Evolutionary conservation across 192 early-diverging fungal species (phyloP), one percentile per base, ranked within the genome.

Genomic region (Backusella macrospora): DNA sequence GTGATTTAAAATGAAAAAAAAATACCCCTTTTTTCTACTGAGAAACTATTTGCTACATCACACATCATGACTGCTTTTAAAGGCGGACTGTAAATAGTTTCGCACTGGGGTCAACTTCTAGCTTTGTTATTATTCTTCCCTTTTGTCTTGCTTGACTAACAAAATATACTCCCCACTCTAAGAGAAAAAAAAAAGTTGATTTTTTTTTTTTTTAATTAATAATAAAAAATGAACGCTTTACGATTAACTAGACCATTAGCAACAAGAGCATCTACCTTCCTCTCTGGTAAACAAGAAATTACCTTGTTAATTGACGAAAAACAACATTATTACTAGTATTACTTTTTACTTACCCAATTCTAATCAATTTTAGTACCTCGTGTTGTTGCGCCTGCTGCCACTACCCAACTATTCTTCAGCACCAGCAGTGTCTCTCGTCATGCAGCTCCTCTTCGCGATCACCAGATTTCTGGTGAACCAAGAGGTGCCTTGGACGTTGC

Each of bases 401-500:
- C 38, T 38, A 66, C 73, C 26, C 16, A 65, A 26, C 6, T 66
- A 70, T 72, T 67, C 15, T 81, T 81, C 70, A 74, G 71, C 52
- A 72, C 74, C 29, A 67, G 68, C 21, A 29, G 52, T 3, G n/a
- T 71, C 23, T 16, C 29, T 67, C 67, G 55, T 46, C 49, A 73
- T 66, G 80, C 78, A 9, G 42, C 80, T 26, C 69, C 55, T 48
- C 18, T 46, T 16, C 34, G n/a, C 23, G 73, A 79, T 39, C 65
- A 75, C 13, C 78, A 79, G 16, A 49, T 72, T 26, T 55, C 73
- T 23, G 73, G 78, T 43, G 67, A 77, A 47, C 65, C 70, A 5
- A 65, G 44, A 14, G 66, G 74, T 29, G 65, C 70, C 43, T 69
- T 89, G 62, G 87, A 89, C 64, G 80, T 81, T 64, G 82, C 85